Conservation (phyloP, 805 yeast genomes). For the Candida dendrica region DNA sequence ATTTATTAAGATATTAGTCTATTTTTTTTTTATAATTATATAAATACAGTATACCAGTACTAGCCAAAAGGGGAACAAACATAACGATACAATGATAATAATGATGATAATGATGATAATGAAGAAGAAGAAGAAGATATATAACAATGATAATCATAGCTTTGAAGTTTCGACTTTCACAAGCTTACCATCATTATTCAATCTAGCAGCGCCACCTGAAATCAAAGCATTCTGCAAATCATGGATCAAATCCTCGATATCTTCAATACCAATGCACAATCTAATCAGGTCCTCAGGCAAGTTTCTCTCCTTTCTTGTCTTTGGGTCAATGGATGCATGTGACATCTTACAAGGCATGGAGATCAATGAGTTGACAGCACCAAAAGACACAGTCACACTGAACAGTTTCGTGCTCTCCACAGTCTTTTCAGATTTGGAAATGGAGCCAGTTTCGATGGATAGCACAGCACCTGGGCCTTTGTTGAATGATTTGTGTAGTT, state of each 20-base stretch:
- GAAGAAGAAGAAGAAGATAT: too few species aligned
- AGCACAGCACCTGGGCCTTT: conserved; percentile 87
- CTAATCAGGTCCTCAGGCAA: conserved; percentile 90
- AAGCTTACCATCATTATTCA: conserved; percentile 20
- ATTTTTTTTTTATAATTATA: too few species aligned
- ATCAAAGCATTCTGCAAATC: conserved; percentile 70
- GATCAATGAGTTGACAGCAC: conserved; percentile 86
- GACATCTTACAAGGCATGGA: conserved; percentile 96
- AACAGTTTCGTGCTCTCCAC: conserved; percentile 72
- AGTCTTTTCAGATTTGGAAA: conserved; percentile 57
- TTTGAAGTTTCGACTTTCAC: conserved; percentile 14
- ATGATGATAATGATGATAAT: too few species aligned
- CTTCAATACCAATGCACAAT: conserved; percentile 88
- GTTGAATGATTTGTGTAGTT: conserved; percentile 68
- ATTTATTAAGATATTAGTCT: too few species aligned
- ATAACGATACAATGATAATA: too few species aligned
- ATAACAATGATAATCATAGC: conserved; percentile 9
- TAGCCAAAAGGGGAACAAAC: too few species aligned
- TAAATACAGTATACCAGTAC: too few species aligned
- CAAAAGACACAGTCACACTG: conserved; percentile 89
- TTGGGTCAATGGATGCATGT: conserved; percentile 91
- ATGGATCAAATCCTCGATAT: conserved; percentile 68
- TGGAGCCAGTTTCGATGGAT: conserved; percentile 79
- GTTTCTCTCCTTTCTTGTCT: conserved; percentile 78
- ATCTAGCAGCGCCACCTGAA: conserved; percentile 49